These are phyloP conservation scores for Perkinsus marinus DNA, from an alignment of 169 alveolate genomes.

Conservation along the genomic window DNA sequence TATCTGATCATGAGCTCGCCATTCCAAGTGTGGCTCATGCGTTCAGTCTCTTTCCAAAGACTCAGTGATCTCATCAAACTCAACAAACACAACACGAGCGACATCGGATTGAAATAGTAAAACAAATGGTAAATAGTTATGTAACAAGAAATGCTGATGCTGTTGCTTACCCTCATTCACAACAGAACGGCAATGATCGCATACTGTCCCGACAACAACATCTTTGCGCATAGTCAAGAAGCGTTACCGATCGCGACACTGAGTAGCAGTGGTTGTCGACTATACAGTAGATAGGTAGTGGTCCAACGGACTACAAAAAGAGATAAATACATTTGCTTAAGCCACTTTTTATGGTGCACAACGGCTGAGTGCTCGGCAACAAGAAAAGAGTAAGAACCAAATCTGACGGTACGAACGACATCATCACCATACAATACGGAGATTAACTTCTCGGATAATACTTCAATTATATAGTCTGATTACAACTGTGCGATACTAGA, in stretches of 20 bases:
- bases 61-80: neutral
- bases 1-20: no score
- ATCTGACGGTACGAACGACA: neutral
- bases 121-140: neutral
- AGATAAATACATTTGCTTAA: neutral
- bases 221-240: no score
- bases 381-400: no score
- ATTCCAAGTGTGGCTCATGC: no score
- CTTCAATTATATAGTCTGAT: no score
- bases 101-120: neutral
- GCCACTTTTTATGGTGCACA: neutral
- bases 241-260: no score
- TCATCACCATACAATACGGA: neutral
- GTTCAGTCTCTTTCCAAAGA: no score
- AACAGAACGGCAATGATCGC: no score
- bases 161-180: no score
- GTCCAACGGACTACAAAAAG: neutral
- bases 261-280: neutral
- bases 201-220: no score
- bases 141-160: neutral
- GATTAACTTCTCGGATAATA: neutral
- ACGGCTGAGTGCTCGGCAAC: neutral
- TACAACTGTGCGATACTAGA: neutral
- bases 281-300: neutral
- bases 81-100: neutral